Base-by-base conservation (phyloP, 306 rosid genomes). In the Lupinus albus region DNA sequence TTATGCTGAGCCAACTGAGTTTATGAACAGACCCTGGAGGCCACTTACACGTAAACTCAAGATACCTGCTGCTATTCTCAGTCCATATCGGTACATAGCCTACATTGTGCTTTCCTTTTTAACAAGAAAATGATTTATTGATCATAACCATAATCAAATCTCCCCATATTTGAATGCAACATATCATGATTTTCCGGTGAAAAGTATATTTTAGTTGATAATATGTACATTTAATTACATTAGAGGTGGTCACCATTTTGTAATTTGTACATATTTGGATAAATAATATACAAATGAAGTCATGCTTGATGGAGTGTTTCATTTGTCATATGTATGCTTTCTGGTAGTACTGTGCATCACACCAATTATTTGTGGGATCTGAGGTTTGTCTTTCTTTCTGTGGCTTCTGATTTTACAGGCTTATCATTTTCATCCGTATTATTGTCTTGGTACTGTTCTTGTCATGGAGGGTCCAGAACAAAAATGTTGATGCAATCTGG, bases 31-130 rank as follows among this genome's bases (percentile, higher is more conserved):
- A 72, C 98, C 95, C 1, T 92, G 98, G 98, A 78, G 98, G 38
- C 98, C 98, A 30, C 96, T 89, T 53, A 89, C 98, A 0, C 64
- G 98, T 66, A 92, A 89, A 75, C 67, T 92, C 28, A 92, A 89
- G 82, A 89, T 92, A 75, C 95, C 96, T 77, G 98, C 98, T 47
- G 98, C 96, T 65, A 1, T 92, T 78, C 73, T 92, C 21, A 92
- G 98, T 51, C 98, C 98, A 11, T 92, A 92, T 71, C 81, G 97
- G 97, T 92, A 79, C 59, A 13, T 52, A 44, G 8, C 33, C 42
- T 28, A 38, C 50, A 16, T 15, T 54, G 13, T 28, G 7, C 54
- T 4, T 36, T 77, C 8, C 7, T 32, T 48, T n/a, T 8, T n/a
- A 8, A 62, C 2, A 25, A 45, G 45, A 42, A 21, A 1, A 0